Percentiles rank a stretch among this genome's conserved stretches.
Evolutionary conservation across 2,329 filamentous ascomycete genomes (phyloP).

Genomic region (Eurotiales sp.): DNA sequence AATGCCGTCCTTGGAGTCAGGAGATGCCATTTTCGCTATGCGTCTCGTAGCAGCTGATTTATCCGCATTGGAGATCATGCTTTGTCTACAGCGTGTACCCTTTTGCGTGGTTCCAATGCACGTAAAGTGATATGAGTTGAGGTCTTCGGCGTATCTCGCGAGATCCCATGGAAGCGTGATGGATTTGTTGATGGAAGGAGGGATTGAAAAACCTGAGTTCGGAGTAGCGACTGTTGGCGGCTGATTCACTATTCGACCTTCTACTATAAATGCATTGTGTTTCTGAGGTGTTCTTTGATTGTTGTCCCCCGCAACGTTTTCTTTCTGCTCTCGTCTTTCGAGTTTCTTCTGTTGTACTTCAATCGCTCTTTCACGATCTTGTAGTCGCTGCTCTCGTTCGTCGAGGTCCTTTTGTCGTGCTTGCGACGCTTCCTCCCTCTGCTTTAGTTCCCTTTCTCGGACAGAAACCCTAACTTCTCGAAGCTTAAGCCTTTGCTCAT

Average conservation of each 20-base stretch:
- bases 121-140: constrained; percentile 3
- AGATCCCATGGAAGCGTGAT: constrained; percentile 4
- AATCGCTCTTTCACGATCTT: no score
- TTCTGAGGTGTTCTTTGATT: no score
- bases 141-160: constrained; percentile 2
- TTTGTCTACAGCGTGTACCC: constrained; percentile 8
- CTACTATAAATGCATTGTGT: no score
- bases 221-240: not conserved
- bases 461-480: not conserved
- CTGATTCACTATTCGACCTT: no score
- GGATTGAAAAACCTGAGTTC: not conserved
- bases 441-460: not conserved
- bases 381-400: constrained; percentile 2
- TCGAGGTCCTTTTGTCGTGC: not conserved
- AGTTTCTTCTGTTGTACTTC: constrained; percentile 6
- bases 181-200: not conserved
- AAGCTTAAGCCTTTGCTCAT: not conserved
- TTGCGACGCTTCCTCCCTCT: not conserved
- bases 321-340: no score
- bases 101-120: constrained; percentile 12
- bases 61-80: constrained; percentile 1
- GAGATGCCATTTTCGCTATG: constrained; percentile 5
- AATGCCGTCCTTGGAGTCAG: not conserved
- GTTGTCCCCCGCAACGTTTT: no score
- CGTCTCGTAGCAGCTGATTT: constrained; percentile 3